Evolutionary conservation across 768 basidiomycete genomes (phyloP).

Genomic region (Cantharellus cinnabarinus): DNA sequence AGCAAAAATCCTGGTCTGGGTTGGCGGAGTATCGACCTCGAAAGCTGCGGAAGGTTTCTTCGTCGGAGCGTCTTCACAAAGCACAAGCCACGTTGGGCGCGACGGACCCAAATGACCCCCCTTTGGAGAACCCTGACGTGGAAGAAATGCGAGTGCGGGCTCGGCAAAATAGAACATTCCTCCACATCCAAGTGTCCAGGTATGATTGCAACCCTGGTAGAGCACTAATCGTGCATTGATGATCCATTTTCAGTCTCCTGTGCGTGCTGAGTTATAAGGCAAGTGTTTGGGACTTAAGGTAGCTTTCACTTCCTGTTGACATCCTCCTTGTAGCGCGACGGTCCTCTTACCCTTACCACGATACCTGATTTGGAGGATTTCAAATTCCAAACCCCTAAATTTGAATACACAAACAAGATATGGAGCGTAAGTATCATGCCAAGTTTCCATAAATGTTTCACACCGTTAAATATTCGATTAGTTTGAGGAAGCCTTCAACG

Average conservation of each 20-base stretch:
- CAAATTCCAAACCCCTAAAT: constrained; percentile 59
- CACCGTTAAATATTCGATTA: background rate
- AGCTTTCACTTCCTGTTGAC: background rate
- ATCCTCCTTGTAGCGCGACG: constrained; percentile 24
- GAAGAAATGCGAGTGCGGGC: constrained; percentile 34
- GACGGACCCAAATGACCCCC: background rate
- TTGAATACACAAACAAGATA: constrained; percentile 67
- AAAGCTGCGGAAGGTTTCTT: background rate
- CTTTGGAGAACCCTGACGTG: background rate
- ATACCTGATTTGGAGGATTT: constrained; percentile 43
- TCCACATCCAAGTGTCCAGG: constrained; percentile 59
- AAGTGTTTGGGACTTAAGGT: background rate
- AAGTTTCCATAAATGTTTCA: background rate
- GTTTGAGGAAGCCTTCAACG: background rate
- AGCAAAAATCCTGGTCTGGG: constrained; percentile 9
- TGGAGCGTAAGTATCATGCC: constrained; percentile 40
- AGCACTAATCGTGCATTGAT: constrained; percentile 10
- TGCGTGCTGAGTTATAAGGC: constrained; percentile 51
- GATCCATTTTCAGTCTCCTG: constrained; percentile 29
- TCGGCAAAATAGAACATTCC: constrained; percentile 55
- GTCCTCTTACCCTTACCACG: constrained; percentile 8
- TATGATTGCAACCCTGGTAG: constrained; percentile 15
- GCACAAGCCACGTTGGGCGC: background rate
- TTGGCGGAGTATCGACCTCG: constrained; percentile 13
- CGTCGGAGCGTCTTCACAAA: background rate